A percentile compares a stretch with the other conserved stretches of the same genome.
phyloP scores from a whole-genome alignment of 768 basidiomycete genomes.

The Naganishia onofrii region DNA sequence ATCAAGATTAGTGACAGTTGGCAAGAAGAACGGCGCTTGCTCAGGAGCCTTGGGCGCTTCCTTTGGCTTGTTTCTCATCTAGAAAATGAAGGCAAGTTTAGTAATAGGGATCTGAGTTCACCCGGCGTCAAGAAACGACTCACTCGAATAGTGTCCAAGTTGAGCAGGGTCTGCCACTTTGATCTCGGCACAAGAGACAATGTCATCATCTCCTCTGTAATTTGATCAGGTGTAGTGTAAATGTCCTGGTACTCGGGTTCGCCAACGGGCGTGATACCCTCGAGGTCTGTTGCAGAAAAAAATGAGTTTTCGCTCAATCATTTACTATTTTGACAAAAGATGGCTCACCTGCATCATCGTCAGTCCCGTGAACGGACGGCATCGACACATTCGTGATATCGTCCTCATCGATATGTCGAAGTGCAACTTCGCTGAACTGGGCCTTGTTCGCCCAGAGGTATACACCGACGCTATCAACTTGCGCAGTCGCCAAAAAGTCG shows the following conservation, averaged over 20 bases:
- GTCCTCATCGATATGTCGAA: slow-evolving; percentile 78
- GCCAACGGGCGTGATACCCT: slow-evolving; percentile 65
- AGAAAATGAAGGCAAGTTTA: not conserved
- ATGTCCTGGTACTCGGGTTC: slow-evolving; percentile 64
- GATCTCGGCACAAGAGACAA: slow-evolving; percentile 86
- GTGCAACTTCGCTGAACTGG: slow-evolving; percentile 80
- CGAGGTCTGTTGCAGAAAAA: slow-evolving; percentile 59
- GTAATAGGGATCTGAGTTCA: not conserved
- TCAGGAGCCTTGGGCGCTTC: slow-evolving; percentile 93
- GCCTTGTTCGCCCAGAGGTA: slow-evolving; percentile 98
- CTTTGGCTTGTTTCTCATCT: slow-evolving; percentile 95
- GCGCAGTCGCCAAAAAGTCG: slow-evolving; percentile 92
- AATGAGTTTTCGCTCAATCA: not conserved
- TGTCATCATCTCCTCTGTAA: slow-evolving; percentile 87
- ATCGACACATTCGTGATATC: slow-evolving; percentile 64
- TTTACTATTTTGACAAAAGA: slow-evolving; percentile 5
- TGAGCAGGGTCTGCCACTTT: slow-evolving; percentile 94
- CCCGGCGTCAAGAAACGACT: slow-evolving; percentile 37
- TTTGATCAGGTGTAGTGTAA: slow-evolving; percentile 80
- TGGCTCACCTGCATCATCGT: slow-evolving; percentile 73
- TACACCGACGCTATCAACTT: slow-evolving; percentile 89
- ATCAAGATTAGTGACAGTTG: slow-evolving; percentile 63
- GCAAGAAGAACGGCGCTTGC: slow-evolving; percentile 94
- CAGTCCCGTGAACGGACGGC: slow-evolving; percentile 77
- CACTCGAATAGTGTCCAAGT: slow-evolving; percentile 89